Percentiles rank a stretch among this genome's conserved stretches.
These are phyloP conservation scores for Euptelea pleiosperma DNA, from an alignment of 164 flowering plant genomes.

Conservation along the genomic window DNA sequence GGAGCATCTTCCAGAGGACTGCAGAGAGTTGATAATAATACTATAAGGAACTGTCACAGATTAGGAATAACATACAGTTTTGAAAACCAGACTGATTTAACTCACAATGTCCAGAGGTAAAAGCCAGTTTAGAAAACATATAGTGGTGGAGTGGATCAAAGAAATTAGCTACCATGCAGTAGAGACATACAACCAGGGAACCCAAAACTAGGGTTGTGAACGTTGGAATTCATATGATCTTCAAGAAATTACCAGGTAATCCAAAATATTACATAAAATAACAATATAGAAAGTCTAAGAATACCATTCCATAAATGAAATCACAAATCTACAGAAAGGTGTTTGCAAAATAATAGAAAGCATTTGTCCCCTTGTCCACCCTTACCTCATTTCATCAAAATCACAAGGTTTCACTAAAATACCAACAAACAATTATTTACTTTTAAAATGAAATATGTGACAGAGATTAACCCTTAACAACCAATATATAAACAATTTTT, in stretches of 20 bases:
- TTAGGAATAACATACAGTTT: neutral
- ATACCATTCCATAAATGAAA: neutral
- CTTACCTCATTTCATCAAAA: neutral
- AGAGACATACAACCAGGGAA: too few species aligned
- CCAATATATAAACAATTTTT: too few species aligned
- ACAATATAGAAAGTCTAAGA: neutral
- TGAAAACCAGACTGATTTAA: too few species aligned
- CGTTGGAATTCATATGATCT: too few species aligned
- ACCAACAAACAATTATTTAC: neutral
- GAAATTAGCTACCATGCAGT: too few species aligned
- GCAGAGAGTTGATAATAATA: slow-evolving; percentile 33
- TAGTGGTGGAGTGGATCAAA: neutral
- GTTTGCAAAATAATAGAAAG: neutral
- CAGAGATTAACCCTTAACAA: too few species aligned
- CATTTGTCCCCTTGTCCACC: neutral
- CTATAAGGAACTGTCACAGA: slow-evolving; percentile 21
- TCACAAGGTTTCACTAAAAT: neutral
- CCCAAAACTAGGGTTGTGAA: too few species aligned
- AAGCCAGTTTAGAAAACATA: neutral
- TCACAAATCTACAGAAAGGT: neutral
- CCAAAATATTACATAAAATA: neutral
- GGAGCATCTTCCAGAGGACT: slow-evolving; percentile 37
- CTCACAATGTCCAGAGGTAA: neutral
- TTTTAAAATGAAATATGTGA: too few species aligned
- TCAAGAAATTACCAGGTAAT: too few species aligned